Percentiles rank a stretch among this genome's conserved stretches.
These are phyloP conservation scores for Coprinopsis sp. DNA, from an alignment of 768 basidiomycete genomes.

Conservation along the genomic window DNA sequence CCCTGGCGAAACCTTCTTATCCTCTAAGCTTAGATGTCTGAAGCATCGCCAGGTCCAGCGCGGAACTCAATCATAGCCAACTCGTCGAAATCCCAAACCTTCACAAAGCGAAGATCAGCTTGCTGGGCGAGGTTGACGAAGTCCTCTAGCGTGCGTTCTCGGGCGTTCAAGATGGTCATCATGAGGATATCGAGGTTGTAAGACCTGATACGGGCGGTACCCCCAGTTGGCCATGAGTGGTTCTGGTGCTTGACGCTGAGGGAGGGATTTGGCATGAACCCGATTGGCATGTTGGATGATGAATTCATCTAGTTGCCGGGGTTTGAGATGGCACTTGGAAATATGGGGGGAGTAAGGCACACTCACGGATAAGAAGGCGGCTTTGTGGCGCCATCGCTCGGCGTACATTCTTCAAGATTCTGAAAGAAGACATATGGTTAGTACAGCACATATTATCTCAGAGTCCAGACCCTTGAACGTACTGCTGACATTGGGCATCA, in stretches of 20 bases:
- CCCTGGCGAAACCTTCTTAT: neutral
- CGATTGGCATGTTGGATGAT: constrained; percentile 27
- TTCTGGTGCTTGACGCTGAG: constrained; percentile 30
- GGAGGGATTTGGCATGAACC: constrained; percentile 1
- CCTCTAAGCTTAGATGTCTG: neutral
- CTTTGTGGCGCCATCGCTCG: constrained; percentile 31
- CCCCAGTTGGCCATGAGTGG: constrained; percentile 47
- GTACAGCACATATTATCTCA: too few species aligned
- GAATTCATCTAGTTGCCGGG: constrained; percentile 28
- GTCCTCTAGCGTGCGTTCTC: constrained; percentile 39
- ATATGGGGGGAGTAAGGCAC: neutral
- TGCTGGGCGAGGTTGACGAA: constrained; percentile 31
- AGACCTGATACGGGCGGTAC: constrained; percentile 35
- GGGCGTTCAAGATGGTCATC: constrained; percentile 37
- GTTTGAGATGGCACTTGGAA: neutral
- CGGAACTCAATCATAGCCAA: constrained; percentile 25
- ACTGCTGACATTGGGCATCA: constrained; percentile 27
- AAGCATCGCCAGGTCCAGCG: neutral
- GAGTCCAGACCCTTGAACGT: too few species aligned
- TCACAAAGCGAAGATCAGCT: constrained; percentile 27
- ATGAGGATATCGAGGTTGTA: constrained; percentile 45
- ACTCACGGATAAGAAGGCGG: constrained; percentile 34
- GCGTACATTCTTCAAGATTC: constrained; percentile 31
- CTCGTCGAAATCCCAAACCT: constrained; percentile 29
- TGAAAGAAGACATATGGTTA: too few species aligned